Conservation (phyloP, 805 yeast species). For the Ogataea pignaliae region DNA sequence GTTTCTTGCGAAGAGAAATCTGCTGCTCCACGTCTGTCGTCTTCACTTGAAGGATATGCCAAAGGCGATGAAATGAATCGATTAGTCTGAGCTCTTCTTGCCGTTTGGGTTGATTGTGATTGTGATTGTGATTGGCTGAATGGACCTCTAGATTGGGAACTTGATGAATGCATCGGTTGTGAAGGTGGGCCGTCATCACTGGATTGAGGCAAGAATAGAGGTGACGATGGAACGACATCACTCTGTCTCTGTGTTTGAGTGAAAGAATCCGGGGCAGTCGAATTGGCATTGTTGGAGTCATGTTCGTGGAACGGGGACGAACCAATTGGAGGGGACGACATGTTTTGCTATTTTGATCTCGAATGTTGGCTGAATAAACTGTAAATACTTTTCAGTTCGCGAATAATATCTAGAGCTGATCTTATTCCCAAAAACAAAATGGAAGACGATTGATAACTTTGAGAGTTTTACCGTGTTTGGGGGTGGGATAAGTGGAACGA, state of each 20-base stretch:
- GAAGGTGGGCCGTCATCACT: constrained; percentile 26
- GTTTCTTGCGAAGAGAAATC: constrained; percentile 24
- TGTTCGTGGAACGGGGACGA: constrained; percentile 24
- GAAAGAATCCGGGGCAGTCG: constrained; percentile 35
- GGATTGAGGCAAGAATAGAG: constrained; percentile 48
- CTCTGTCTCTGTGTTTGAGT: constrained; percentile 28
- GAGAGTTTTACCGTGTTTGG: too few species aligned
- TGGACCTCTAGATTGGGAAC: constrained; percentile 36
- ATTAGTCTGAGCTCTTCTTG: constrained; percentile 4
- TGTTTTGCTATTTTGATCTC: constrained; percentile 1
- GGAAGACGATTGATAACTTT: too few species aligned
- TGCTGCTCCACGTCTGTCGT: constrained; percentile 31
- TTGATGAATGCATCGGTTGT: constrained; percentile 10
- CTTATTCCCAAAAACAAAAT: not conserved
- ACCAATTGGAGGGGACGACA: constrained; percentile 27
- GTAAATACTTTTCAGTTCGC: too few species aligned
- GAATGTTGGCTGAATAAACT: too few species aligned
- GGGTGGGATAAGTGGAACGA: too few species aligned
- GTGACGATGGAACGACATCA: constrained; percentile 47
- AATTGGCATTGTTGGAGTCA: constrained; percentile 20
- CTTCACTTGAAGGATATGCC: constrained; percentile 44
- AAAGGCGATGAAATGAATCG: constrained; percentile 42
- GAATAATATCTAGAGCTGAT: too few species aligned
- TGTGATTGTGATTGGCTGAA: constrained; percentile 1
- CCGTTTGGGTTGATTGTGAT: constrained; percentile 1